Percentiles rank a stretch among this genome's conserved stretches.
Conservation (phyloP, 106 monocot genomes). For the Dioscorea zingiberensis region DNA sequence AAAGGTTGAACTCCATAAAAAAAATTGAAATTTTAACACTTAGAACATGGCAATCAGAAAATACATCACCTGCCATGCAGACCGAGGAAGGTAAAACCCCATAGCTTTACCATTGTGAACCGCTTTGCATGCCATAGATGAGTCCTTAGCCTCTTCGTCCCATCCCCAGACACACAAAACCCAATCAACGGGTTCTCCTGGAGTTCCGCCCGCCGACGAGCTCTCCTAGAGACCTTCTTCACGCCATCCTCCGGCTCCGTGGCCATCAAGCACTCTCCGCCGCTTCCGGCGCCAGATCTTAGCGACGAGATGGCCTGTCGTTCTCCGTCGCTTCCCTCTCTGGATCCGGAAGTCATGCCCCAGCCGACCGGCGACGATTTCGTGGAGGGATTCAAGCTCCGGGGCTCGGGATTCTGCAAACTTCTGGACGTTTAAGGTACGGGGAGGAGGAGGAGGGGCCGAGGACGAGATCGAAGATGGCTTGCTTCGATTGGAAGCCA, state of each 20-base stretch:
- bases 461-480: neutral
- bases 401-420: slow-evolving; percentile 62
- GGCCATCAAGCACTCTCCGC: neutral
- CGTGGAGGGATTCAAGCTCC: slow-evolving; percentile 80
- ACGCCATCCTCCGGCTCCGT: neutral
- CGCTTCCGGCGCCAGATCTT: slow-evolving; percentile 21
- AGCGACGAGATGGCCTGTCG: slow-evolving; percentile 42
- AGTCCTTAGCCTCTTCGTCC: slow-evolving; percentile 75
- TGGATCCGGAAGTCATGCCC: slow-evolving; percentile 35
- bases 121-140: slow-evolving; percentile 96
- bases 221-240: slow-evolving; percentile 34
- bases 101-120: slow-evolving; percentile 77
- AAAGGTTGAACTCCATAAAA: too few species aligned
- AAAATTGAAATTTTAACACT: neutral
- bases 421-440: slow-evolving; percentile 55
- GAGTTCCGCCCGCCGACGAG: slow-evolving; percentile 62
- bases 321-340: slow-evolving; percentile 64
- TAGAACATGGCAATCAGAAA: too few species aligned
- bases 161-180: slow-evolving; percentile 53
- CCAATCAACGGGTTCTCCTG: slow-evolving; percentile 44
- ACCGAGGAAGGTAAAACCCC: slow-evolving; percentile 91
- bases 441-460: slow-evolving; percentile 32
- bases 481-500: neutral
- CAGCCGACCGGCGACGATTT: slow-evolving; percentile 41
- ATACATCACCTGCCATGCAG: slow-evolving; percentile 68